phyloP scores from a whole-genome alignment of 352 stramenopile species.

The Elongisporangium prolatum region DNA sequence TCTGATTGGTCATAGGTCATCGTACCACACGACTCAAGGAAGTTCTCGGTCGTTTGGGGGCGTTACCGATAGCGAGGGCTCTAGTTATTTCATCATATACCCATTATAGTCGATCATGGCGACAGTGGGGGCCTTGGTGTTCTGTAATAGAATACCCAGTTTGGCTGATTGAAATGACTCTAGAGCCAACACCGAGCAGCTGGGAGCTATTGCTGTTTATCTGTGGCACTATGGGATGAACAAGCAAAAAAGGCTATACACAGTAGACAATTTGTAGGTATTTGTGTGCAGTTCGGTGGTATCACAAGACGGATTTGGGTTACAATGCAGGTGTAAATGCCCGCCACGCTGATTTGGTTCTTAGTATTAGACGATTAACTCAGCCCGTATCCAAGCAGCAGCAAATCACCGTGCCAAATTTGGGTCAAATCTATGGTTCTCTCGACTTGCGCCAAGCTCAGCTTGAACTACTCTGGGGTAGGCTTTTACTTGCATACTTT shows the following conservation, averaged over 20 bases:
- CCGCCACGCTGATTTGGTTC: not conserved
- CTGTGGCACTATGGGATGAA: slow-evolving; percentile 8
- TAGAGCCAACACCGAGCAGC: slow-evolving; percentile 4
- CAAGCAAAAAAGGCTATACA: slow-evolving; percentile 1
- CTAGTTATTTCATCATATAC: too few species aligned
- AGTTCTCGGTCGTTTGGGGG: too few species aligned
- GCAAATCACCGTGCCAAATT: slow-evolving; percentile 4
- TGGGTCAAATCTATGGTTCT: not conserved
- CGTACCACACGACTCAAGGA: too few species aligned
- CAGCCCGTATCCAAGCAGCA: slow-evolving; percentile 13
- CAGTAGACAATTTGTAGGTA: slow-evolving; percentile 9
- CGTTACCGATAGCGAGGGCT: too few species aligned
- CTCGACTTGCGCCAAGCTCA: slow-evolving; percentile 9
- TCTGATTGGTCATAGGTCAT: too few species aligned
- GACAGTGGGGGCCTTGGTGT: too few species aligned
- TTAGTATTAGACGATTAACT: slow-evolving; percentile 8
- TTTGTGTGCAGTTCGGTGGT: slow-evolving; percentile 9
- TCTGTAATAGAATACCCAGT: too few species aligned
- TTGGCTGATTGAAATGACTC: slow-evolving; percentile 1
- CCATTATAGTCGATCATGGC: too few species aligned
- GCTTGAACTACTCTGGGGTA: slow-evolving; percentile 5
- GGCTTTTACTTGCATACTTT: slow-evolving; percentile 9
- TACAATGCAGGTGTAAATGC: slow-evolving; percentile 9
- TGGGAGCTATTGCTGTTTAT: slow-evolving; percentile 6
- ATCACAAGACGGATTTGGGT: slow-evolving; percentile 3